Base-by-base conservation (phyloP, 768 basidiomycete species). In the Mycena crocata region DNA sequence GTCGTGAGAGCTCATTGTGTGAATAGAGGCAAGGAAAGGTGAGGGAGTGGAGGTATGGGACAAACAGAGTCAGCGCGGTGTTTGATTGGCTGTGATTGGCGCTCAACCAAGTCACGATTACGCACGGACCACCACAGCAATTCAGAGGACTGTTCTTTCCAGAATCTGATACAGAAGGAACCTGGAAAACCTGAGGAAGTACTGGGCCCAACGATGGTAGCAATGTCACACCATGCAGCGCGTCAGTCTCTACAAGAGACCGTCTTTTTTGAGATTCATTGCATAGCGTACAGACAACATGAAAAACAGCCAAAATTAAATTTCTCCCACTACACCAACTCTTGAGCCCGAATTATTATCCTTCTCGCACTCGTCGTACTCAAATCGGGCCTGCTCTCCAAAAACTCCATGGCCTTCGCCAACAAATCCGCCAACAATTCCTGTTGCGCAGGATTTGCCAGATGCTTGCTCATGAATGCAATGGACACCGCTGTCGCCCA, bases 1-100 rank as follows among this genome's bases (percentile, higher is more conserved):
- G 82, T 94, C 94, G 83, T 91, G 88, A 49, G 86, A 87, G 80
- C 89, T 92, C 93, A 94, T 94, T 77, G 79, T 81, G 34, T 39
- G 24, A 72, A 51, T 68, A 72, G 60, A 68, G 62, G 42, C 63
- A 66, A 64, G 56, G 52, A 69, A 60, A 73, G 74, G 68, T 66
- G 45, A 68, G 72, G 68, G 68, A 68, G 69, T 72, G 69, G 72
- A 60, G 72, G 66, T 71, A 67, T 75, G 75, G 72, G 74, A 68
- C 70, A 69, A 71, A 58, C 67, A 70, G 74, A 76, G 63, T 68
- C 70, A 56, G 34, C 17, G 45, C 21, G 49, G 39, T n/a, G 5
- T 44, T 28, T 57, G 31, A 45, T 57, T 57, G 52, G 52, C 26
- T 24, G 3, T 9, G 40, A 42, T 21, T 19, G 17, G 28, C 17